Evolutionary conservation across 768 basidiomycete genomes (phyloP).

Genomic region (Naganishia friedmannii): DNA sequence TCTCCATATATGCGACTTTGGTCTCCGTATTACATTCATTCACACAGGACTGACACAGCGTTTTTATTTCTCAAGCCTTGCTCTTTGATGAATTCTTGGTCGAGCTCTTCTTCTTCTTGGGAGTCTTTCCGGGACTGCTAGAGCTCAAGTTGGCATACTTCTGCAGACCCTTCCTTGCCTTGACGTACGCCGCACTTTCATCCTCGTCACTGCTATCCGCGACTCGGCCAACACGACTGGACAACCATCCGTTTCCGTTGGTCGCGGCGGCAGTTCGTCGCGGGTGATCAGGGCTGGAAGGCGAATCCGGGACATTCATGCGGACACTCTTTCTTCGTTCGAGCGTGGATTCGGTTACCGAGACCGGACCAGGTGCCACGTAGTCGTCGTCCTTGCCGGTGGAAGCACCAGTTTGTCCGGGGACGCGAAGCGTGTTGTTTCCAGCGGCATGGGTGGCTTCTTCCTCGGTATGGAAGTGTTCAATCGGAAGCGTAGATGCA

Average conservation of each 20-base stretch:
- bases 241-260: slow-evolving; percentile 32
- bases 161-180: slow-evolving; percentile 39
- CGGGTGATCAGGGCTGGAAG: slow-evolving; percentile 30
- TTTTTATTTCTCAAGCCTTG: background rate
- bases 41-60: background rate
- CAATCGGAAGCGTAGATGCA: background rate
- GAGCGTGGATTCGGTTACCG: slow-evolving; percentile 28
- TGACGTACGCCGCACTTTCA: slow-evolving; percentile 42
- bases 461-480: slow-evolving; percentile 12
- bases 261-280: background rate
- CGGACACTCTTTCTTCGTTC: slow-evolving; percentile 44
- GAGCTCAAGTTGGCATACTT: slow-evolving; percentile 44
- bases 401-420: slow-evolving; percentile 3
- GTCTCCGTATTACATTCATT: background rate
- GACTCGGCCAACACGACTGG: slow-evolving; percentile 42
- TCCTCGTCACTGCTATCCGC: slow-evolving; percentile 46
- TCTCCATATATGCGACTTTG: slow-evolving; percentile 7
- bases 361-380: slow-evolving; percentile 22
- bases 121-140: slow-evolving; percentile 24
- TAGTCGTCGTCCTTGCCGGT: background rate
- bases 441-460: background rate
- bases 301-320: slow-evolving; percentile 47
- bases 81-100: slow-evolving; percentile 12
- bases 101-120: slow-evolving; percentile 33
- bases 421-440: slow-evolving; percentile 8